Evolutionary conservation across 495 filamentous ascomycete genomes (phyloP).

Genomic region (Annulohypoxylon moriforme): DNA sequence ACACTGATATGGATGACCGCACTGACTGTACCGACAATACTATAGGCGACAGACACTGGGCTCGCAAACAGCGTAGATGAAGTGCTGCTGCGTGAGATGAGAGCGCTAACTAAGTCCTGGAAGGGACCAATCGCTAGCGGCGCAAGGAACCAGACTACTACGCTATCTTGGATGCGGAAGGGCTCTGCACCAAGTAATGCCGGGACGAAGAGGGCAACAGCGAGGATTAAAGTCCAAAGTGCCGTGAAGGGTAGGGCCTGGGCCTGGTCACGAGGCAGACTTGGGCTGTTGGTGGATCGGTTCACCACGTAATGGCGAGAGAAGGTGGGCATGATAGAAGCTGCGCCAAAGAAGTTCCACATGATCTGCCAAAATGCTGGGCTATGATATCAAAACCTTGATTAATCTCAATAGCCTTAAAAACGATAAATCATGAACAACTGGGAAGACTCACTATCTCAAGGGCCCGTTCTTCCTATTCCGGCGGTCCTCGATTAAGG

Average conservation of each 20-base stretch:
- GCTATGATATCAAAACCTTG: neutral
- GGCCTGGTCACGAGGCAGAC: slow-evolving; percentile 20
- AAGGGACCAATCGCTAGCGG: slow-evolving; percentile 17
- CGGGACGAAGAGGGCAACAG: slow-evolving; percentile 3
- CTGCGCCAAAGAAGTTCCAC: slow-evolving; percentile 32
- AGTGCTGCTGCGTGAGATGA: slow-evolving; percentile 3
- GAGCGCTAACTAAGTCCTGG: slow-evolving; percentile 6
- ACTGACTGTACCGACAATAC: slow-evolving; percentile 13
- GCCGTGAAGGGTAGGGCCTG: slow-evolving; percentile 31
- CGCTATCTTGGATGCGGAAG: slow-evolving; percentile 15
- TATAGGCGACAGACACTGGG: slow-evolving; percentile 9
- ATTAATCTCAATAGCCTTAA: neutral
- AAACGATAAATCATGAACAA: neutral
- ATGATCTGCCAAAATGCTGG: slow-evolving; percentile 31
- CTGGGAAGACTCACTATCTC: slow-evolving; percentile 23
- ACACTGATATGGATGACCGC: slow-evolving; percentile 9
- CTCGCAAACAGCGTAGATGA: neutral
- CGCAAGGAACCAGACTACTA: slow-evolving; percentile 9
- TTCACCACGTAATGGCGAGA: slow-evolving; percentile 24
- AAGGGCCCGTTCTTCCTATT: slow-evolving; percentile 19
- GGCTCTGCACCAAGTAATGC: slow-evolving; percentile 5
- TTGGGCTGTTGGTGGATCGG: slow-evolving; percentile 3
- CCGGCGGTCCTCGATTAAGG: slow-evolving; percentile 16
- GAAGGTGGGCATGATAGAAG: slow-evolving; percentile 14
- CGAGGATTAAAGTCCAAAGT: neutral